These are phyloP conservation scores for Seminavis robusta DNA, from an alignment of 108 stramenopile species.

Conservation along the genomic window DNA sequence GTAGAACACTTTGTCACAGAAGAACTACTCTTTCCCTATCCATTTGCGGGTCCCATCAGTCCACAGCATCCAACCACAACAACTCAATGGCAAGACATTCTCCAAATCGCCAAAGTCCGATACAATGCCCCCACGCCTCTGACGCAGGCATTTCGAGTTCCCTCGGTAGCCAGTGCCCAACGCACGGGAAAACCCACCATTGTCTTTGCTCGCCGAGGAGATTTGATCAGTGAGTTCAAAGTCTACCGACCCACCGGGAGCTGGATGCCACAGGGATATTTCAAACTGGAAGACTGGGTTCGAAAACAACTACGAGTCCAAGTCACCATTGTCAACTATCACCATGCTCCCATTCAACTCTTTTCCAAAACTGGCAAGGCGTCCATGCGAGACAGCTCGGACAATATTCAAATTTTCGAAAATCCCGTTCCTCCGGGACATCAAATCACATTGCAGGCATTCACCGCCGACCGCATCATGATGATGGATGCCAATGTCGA, in stretches of 20 bases:
- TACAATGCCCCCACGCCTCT: slow-evolving; percentile 27
- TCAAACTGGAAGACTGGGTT: slow-evolving; percentile 21
- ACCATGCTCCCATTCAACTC: slow-evolving; percentile 4
- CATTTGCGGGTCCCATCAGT: slow-evolving; percentile 25
- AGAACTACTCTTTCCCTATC: slow-evolving; percentile 33
- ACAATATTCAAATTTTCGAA: neutral
- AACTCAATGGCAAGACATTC: slow-evolving; percentile 40
- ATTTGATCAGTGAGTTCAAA: too few species aligned
- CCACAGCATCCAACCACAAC: too few species aligned
- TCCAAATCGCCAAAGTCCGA: slow-evolving; percentile 37
- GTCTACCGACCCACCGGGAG: too few species aligned
- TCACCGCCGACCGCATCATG: neutral
- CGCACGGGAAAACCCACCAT: slow-evolving; percentile 5
- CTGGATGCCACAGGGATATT: too few species aligned
- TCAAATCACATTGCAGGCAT: neutral
- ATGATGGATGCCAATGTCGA: neutral
- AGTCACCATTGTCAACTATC: slow-evolving; percentile 15
- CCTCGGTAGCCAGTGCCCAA: slow-evolving; percentile 11
- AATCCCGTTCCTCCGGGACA: neutral
- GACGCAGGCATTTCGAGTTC: slow-evolving; percentile 20
- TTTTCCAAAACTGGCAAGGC: neutral
- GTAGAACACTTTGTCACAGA: slow-evolving; percentile 18
- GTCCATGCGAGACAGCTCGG: neutral
- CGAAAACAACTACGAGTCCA: neutral
- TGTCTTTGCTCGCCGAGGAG: slow-evolving; percentile 28